Evolutionary conservation across 2,329 filamentous ascomycete genomes (phyloP).

Genomic region (Phialophora chinensis): DNA sequence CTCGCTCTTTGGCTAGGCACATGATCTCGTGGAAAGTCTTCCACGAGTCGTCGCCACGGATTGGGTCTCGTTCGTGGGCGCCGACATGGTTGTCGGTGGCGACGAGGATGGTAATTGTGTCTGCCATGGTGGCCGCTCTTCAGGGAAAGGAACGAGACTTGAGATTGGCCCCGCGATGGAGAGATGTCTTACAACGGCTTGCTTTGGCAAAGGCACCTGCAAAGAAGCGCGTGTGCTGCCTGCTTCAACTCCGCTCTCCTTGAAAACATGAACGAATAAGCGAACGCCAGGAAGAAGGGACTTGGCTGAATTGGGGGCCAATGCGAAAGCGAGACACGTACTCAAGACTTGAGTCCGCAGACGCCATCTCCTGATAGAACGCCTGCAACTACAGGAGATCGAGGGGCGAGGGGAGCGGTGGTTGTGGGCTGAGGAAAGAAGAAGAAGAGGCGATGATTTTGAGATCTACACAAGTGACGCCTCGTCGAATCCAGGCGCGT

Average conservation of each 20-base stretch:
- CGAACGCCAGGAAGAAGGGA: background rate
- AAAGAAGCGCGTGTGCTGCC: constrained; percentile 25
- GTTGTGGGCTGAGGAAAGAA: background rate
- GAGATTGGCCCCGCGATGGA: background rate
- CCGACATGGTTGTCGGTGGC: constrained; percentile 98
- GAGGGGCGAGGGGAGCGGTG: background rate
- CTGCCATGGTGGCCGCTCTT: constrained; percentile 54
- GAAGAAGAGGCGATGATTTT: background rate
- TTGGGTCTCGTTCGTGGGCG: constrained; percentile 88
- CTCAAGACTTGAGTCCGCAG: background rate
- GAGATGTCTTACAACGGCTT: background rate
- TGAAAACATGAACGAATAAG: constrained; percentile 1
- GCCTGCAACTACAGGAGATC: background rate
- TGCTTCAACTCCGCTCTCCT: constrained; percentile 1
- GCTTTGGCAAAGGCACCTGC: background rate
- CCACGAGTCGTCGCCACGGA: constrained; percentile 98
- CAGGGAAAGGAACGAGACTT: constrained; percentile 38
- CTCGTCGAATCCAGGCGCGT: background rate
- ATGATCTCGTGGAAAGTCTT: constrained; percentile 94
- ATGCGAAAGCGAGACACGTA: background rate
- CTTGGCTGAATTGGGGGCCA: background rate
- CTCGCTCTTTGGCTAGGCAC: constrained; percentile 80
- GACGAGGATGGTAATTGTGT: constrained; percentile 93
- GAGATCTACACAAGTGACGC: background rate
- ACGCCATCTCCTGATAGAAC: background rate